Conservation (phyloP, 1,284 basidiomycete genomes). For the Laetiporus sulphureus region DNA sequence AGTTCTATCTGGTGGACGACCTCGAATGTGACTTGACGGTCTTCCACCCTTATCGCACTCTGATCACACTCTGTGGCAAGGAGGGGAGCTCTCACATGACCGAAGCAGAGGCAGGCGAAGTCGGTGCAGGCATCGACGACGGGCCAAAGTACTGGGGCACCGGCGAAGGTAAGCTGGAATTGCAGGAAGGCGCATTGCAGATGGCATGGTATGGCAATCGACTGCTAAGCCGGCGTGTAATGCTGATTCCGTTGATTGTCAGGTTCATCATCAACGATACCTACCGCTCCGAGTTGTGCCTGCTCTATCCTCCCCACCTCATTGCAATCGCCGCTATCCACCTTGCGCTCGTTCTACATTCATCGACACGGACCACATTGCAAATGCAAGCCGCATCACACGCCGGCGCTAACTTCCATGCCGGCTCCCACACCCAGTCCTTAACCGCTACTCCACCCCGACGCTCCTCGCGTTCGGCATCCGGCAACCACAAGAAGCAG, state of each 20-base stretch:
- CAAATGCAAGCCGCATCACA: constrained; percentile 17
- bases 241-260: no score
- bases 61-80: constrained; percentile 68
- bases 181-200: constrained; percentile 64
- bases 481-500: constrained; percentile 31
- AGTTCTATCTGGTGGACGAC: constrained; percentile 96
- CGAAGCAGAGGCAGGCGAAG: constrained; percentile 57
- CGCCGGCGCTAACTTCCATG: constrained; percentile 9
- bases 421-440: constrained; percentile 7
- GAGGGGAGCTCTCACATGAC: constrained; percentile 33
- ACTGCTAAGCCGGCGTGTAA: no score
- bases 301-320: constrained; percentile 90
- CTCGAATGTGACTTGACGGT: constrained; percentile 92
- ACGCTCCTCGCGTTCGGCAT: constrained; percentile 44
- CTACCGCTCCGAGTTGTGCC: constrained; percentile 85
- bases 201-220: constrained; percentile 58
- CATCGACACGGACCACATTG: constrained; percentile 40
- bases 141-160: constrained; percentile 70
- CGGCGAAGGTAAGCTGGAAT: constrained; percentile 59
- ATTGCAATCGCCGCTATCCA: constrained; percentile 90
- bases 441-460: constrained; percentile 30
- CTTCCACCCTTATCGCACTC: constrained; percentile 91
- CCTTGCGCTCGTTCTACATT: constrained; percentile 70
- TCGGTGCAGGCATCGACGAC: constrained; percentile 53
- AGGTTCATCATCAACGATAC: constrained; percentile 98